Evolutionary conservation across 495 filamentous ascomycete species (phyloP).

Genomic region (Annulohypoxylon nitens): DNA sequence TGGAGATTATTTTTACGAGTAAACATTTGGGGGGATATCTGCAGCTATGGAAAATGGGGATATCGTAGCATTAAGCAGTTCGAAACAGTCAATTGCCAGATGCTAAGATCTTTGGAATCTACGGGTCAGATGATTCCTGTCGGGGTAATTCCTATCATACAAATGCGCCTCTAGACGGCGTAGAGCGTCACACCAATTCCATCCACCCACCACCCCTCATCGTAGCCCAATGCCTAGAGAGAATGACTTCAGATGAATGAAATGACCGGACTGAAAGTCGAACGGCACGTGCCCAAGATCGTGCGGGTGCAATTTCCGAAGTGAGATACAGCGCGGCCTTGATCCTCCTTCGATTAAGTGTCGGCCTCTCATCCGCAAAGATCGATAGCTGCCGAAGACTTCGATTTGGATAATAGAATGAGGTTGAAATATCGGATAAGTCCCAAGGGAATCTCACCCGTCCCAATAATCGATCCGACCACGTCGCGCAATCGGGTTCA

Average conservation of each 20-base stretch:
- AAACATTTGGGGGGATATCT: slow-evolving; percentile 4
- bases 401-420: slow-evolving; percentile 4
- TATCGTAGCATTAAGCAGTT: slow-evolving; percentile 24
- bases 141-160: slow-evolving; percentile 42
- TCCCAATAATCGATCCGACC: slow-evolving; percentile 18
- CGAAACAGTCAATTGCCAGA: slow-evolving; percentile 44
- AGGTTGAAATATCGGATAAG: slow-evolving; percentile 8
- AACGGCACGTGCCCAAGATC: slow-evolving; percentile 47
- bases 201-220: slow-evolving; percentile 21
- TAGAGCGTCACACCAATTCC: slow-evolving; percentile 31
- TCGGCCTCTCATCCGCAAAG: slow-evolving; percentile 4
- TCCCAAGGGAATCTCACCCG: slow-evolving; percentile 6
- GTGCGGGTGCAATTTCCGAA: slow-evolving; percentile 16
- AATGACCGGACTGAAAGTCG: slow-evolving; percentile 38
- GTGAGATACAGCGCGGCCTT: not conserved
- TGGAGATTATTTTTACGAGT: not conserved
- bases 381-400: not conserved
- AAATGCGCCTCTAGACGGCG: slow-evolving; percentile 34
- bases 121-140: slow-evolving; percentile 30
- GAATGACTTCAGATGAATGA: slow-evolving; percentile 34
- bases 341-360: not conserved
- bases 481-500: slow-evolving; percentile 20
- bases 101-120: slow-evolving; percentile 41
- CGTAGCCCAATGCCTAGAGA: slow-evolving; percentile 29
- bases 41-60: not conserved